Base-by-base conservation (phyloP, 768 basidiomycete genomes). In the Astraeus odoratus region DNA sequence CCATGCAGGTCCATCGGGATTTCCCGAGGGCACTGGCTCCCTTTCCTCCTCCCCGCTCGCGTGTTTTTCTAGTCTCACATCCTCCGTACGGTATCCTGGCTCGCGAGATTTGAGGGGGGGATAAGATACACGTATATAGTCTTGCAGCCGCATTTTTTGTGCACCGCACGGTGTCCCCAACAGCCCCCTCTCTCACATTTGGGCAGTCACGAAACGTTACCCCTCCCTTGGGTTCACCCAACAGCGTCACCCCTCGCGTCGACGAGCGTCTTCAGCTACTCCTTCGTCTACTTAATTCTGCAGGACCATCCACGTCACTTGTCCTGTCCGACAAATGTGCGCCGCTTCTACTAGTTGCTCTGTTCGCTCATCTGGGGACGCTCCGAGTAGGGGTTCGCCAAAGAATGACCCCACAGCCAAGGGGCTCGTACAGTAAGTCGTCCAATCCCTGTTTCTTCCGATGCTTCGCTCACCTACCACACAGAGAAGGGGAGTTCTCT, bases 341-440 rank as follows among this genome's bases (percentile, higher is more conserved):
- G 37, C 23, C 23, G 10, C 13, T 25, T 39, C 23, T n/a, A 15
- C 37, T 13, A 15, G 37, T n/a, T 24, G 20, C n/a, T 34, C 20
- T 33, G n/a, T 20, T 51, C 42, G 38, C 51, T 61, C 55, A 55
- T 55, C 47, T 37, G 18, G 46, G 20, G 47, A 54, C 43, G 44
- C 49, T 36, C 34, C 52, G 54, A 27, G 37, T 27, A 63, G 61
- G 61, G 61, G 50, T 50, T 55, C 62, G 16, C 54, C 56, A 30
- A 49, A 52, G 49, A 51, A 44, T 30, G 51, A 42, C 15, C 42
- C 49, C 1, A 8, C 31, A 41, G 52, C 61, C 51, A 65, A 54
- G 41, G 22, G 20, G 22, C 52, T 56, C 48, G 31, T 55, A 36
- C 36, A 39, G 64, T 62, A 10, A 33, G 63, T 50, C 23, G 12